Percentiles rank a stretch among this genome's conserved stretches.
phyloP scores from a whole-genome alignment of 2,329 filamentous ascomycete species.

The Mariannaea elegans region DNA sequence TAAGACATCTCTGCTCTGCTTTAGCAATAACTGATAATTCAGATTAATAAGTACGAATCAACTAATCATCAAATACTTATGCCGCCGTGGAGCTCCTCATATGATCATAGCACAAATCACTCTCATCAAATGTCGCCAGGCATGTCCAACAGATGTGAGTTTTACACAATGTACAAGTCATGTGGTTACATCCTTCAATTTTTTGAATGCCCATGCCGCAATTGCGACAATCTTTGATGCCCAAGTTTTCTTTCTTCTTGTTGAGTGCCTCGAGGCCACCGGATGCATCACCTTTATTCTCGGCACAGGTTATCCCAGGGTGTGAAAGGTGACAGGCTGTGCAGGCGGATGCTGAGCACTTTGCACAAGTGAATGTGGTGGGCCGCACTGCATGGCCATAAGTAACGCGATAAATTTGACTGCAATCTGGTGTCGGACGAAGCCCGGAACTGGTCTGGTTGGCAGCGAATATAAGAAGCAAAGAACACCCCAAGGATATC shows the following conservation, averaged over 20 bases:
- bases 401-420: constrained; percentile 1
- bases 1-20: too few species aligned
- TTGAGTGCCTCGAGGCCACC: not conserved
- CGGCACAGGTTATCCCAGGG: not conserved
- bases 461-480: constrained; percentile 1
- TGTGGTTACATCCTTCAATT: not conserved
- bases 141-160: not conserved
- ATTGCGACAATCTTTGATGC: not conserved
- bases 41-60: too few species aligned
- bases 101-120: not conserved
- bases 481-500: not conserved
- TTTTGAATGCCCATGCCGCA: not conserved
- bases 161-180: not conserved
- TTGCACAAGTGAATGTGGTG: not conserved
- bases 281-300: not conserved
- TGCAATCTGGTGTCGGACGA: constrained; percentile 10
- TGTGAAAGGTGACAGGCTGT: not conserved
- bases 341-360: not conserved
- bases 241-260: not conserved
- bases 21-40: too few species aligned
- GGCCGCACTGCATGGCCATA: not conserved
- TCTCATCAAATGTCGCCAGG: not conserved
- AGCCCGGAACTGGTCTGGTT: constrained; percentile 5
- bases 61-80: not conserved
- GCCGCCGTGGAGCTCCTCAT: not conserved